These are phyloP conservation scores for Aspergillus brasiliensis DNA, from an alignment of 2,329 filamentous ascomycete species.

Conservation along the genomic window DNA sequence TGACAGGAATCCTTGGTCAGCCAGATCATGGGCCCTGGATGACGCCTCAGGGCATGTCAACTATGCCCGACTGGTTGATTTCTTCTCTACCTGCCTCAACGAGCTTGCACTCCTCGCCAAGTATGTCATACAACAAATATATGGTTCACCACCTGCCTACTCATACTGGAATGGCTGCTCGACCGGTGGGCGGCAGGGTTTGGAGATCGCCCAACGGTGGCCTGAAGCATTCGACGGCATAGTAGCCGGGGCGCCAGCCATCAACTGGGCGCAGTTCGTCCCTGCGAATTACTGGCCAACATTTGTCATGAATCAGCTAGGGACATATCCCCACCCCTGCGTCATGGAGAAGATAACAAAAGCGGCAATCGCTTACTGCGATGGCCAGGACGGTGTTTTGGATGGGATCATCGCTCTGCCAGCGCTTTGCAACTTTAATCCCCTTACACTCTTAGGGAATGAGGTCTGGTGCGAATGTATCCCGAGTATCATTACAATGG, in stretches of 20 bases:
- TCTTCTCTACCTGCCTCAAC: conserved; percentile 33
- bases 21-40: not conserved
- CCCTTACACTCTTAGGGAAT: no score
- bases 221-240: conserved; percentile 61
- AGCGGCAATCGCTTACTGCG: conserved; percentile 8
- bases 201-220: conserved; percentile 50
- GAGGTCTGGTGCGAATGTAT: no score
- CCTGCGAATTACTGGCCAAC: conserved; percentile 13
- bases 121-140: conserved; percentile 30
- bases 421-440: conserved; percentile 9
- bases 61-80: conserved; percentile 35
- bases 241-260: conserved; percentile 51
- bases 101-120: conserved; percentile 39
- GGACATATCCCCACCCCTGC: conserved; percentile 8
- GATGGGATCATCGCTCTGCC: conserved; percentile 15
- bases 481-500: no score
- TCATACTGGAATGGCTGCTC: conserved; percentile 28
- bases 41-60: conserved; percentile 19
- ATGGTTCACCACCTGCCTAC: conserved; percentile 22
- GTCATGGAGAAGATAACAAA: conserved; percentile 9
- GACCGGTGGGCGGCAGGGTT: conserved; percentile 25
- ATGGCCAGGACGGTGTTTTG: conserved; percentile 9
- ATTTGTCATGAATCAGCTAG: conserved; percentile 6
- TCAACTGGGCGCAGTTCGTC: conserved; percentile 40
- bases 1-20: not conserved